Evolutionary conservation across 169 alveolate species (phyloP), one percentile per base, ranked within the genome.

Genomic region (Plasmodium blacklocki): DNA sequence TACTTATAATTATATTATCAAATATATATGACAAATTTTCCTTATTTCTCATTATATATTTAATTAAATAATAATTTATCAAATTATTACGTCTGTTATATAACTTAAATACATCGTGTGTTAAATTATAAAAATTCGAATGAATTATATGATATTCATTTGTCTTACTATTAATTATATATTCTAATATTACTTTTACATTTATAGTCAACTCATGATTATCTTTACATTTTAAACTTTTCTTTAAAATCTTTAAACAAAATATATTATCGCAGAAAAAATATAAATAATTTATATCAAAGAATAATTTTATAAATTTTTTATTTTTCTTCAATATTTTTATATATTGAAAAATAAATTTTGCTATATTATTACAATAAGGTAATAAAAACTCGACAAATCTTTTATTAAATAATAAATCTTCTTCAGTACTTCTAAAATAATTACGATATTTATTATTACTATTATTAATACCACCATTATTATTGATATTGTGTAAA

Each of bases 31-130:
- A 45, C 5, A 83, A 23, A 8, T 71, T 83, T 47, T 67, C 58
- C 19, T 83, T 83, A 11, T 83, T 83, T 0, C 14, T 19, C 14
- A 56, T 83, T 32, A 83, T 52, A 47, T 18, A 83, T 29, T 83
- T 83, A 2, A 68, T 19, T 50, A 83, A 3, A 32, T 83, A 83
- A 9, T 56, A 83, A 68, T 83, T 83, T 1, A 70, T 83, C 3
- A 83, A 54, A 0, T 72, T 83, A 21, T 83, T 83, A 15, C 60
- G 45, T 62, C 70, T 52, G 15, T 21, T 47, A 63, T 67, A 83
- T 1, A 83, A n/a, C 54, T 83, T 83, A 83, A 83, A 83, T 0
- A 83, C 19, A 70, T 83, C 74, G 56, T 83, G 91, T 3, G 91
- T 56, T 8, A 83, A 9, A 29, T 63, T 67, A 18, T 70, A 83